Conservation (phyloP, 2,329 filamentous ascomycete species). For the Neophaeococcomyces aloes region DNA sequence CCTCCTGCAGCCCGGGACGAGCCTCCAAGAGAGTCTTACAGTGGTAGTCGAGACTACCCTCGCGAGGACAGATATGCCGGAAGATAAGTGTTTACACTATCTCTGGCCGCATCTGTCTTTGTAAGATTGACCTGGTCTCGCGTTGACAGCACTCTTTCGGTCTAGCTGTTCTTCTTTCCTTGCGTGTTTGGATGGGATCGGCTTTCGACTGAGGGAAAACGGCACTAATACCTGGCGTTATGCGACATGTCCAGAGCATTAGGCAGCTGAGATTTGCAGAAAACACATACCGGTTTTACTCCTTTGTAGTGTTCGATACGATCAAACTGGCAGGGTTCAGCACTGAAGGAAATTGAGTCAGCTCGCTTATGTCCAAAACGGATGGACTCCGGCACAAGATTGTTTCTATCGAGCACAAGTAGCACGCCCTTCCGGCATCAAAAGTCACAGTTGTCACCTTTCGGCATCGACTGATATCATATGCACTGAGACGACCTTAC, state of each 20-base stretch:
- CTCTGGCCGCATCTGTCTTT: not conserved
- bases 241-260: not conserved
- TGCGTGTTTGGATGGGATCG: conserved; percentile 3
- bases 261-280: not conserved
- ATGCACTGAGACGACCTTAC: conserved; percentile 5
- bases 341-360: conserved; percentile 2
- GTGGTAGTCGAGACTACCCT: conserved; percentile 19
- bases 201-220: conserved; percentile 1
- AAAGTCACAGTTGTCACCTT: conserved; percentile 9
- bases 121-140: not conserved
- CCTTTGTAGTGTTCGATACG: conserved; percentile 4
- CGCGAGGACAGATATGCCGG: conserved; percentile 21
- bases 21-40: conserved; percentile 19
- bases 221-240: conserved; percentile 2
- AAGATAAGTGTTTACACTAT: conserved; percentile 12
- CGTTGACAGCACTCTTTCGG: not conserved
- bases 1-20: conserved; percentile 16
- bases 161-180: conserved; percentile 2
- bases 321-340: conserved; percentile 2
- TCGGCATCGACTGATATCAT: conserved; percentile 6
- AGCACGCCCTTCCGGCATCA: conserved; percentile 9
- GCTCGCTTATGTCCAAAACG: conserved; percentile 1
- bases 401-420: conserved; percentile 6
- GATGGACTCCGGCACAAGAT: conserved; percentile 5
- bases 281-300: not conserved